Evolutionary conservation across 2,329 filamentous ascomycete species (phyloP).

Genomic region (Lachnellula suecica): DNA sequence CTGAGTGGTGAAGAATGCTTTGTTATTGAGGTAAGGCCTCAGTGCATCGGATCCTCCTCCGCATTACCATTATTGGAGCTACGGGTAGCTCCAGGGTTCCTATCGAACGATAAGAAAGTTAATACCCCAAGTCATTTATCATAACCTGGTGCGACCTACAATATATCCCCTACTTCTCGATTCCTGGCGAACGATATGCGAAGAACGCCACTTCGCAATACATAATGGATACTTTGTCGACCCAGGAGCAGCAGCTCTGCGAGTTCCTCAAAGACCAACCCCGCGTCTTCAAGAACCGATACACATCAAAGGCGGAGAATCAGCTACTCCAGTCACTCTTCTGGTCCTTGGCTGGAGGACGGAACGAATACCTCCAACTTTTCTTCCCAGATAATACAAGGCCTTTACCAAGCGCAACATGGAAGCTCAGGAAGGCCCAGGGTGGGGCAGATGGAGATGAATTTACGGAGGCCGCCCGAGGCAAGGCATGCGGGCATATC

Average conservation of each 20-base stretch:
- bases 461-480: constrained; percentile 87
- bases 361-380: constrained; percentile 69
- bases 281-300: constrained; percentile 70
- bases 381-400: constrained; percentile 76
- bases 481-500: constrained; percentile 95
- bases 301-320: constrained; percentile 66
- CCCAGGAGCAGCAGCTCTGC: constrained; percentile 79
- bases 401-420: constrained; percentile 55
- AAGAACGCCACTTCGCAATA: constrained; percentile 1
- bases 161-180: background rate
- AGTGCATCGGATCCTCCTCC: too few species aligned
- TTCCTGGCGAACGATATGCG: constrained; percentile 15
- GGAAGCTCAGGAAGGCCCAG: constrained; percentile 84
- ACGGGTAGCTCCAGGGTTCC: background rate
- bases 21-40: too few species aligned
- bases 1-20: too few species aligned
- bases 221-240: constrained; percentile 56
- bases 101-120: constrained; percentile 5
- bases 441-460: constrained; percentile 92
- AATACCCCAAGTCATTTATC: too few species aligned
- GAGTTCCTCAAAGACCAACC: constrained; percentile 80
- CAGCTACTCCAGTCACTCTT: constrained; percentile 81
- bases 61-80: background rate
- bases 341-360: constrained; percentile 77
- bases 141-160: background rate